Evolutionary conservation across 305 asterid genomes (phyloP), one percentile per base, ranked within the genome.

Genomic region (Withania somnifera): DNA sequence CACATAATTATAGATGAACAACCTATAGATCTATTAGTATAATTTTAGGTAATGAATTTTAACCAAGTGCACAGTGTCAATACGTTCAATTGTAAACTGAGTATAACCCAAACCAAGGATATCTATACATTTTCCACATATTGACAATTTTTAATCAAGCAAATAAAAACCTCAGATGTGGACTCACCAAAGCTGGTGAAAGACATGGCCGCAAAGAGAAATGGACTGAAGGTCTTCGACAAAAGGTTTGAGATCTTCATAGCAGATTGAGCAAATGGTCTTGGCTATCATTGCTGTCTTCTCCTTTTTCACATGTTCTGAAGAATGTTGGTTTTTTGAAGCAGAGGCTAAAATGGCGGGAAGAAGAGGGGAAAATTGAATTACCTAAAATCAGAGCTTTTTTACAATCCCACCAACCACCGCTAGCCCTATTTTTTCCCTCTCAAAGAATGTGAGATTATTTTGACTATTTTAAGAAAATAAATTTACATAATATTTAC

Each of bases 251-350:
- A 96, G 97, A 83, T 96, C 99, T 82, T 96, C 99, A 45, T 83
- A 96, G 89, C 99, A 95, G 84, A 95, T 95, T 67, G 99, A 90
- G 71, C 98, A 94, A n/a, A 95, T 94, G 14, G 97, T 91, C 87
- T 93, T 94, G 36, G 93, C 84, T 42, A 38, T 89, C 95, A 90
- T 85, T 66, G 71, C 32, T 10, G 17, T 79, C 5, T 56, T 60
- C 36, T 60, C 45, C 26, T 22, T 17, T 54, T 36, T 53, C 77
- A 50, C 30, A 57, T 9, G 30, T 47, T 58, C 11, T 15, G 30
- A 57, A 57, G 9, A 68, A 40, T 14, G 51, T 7, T 64, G 15
- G 13, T 17, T 60, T 60, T n/a, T n/a, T n/a, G n/a, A n/a, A n/a
- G n/a, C n/a, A n/a, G n/a, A n/a, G n/a, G n/a, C n/a, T n/a, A n/a